phyloP scores from a whole-genome alignment of 2,329 filamentous ascomycete genomes.

The Pseudovirgaria hyperparasitica region DNA sequence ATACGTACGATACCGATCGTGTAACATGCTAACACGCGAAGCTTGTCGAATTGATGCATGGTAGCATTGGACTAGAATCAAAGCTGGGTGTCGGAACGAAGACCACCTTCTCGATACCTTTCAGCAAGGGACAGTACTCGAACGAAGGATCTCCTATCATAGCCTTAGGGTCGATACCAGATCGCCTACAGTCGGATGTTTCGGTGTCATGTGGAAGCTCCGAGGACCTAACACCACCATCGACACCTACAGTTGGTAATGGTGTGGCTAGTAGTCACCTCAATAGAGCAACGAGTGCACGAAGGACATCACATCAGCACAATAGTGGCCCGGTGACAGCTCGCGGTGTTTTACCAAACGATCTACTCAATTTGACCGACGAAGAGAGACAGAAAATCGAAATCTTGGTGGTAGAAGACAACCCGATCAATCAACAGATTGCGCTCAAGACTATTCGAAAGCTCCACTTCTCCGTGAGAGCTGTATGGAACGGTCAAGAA shows the following conservation, averaged over 20 bases:
- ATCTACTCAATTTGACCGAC: slow-evolving; percentile 35
- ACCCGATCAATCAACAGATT: slow-evolving; percentile 62
- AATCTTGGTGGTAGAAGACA: slow-evolving; percentile 71
- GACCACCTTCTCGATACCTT: slow-evolving; percentile 66
- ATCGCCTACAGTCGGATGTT: slow-evolving; percentile 46
- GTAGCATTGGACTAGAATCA: slow-evolving; percentile 58
- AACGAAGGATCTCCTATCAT: slow-evolving; percentile 39
- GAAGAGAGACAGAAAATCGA: slow-evolving; percentile 51
- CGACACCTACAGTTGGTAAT: slow-evolving; percentile 16
- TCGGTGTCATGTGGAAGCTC: slow-evolving; percentile 55
- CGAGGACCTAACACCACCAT: slow-evolving; percentile 39
- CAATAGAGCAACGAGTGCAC: no score
- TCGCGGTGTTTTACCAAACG: no score
- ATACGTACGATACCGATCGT: not conserved
- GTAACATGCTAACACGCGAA: slow-evolving; percentile 5
- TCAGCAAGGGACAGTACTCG: slow-evolving; percentile 53
- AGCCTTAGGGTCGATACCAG: slow-evolving; percentile 51
- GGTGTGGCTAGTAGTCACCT: no score
- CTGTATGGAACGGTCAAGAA: slow-evolving; percentile 68
- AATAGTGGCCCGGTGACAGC: not conserved
- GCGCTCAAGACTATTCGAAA: slow-evolving; percentile 63
- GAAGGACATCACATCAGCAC: slow-evolving; percentile 1
- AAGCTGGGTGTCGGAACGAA: slow-evolving; percentile 55
- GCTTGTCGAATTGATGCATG: slow-evolving; percentile 66
- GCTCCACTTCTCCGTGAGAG: slow-evolving; percentile 57